These are phyloP conservation scores for Rhizophagus sp. DNA, from an alignment of 192 early-diverging fungal species.

Conservation along the genomic window DNA sequence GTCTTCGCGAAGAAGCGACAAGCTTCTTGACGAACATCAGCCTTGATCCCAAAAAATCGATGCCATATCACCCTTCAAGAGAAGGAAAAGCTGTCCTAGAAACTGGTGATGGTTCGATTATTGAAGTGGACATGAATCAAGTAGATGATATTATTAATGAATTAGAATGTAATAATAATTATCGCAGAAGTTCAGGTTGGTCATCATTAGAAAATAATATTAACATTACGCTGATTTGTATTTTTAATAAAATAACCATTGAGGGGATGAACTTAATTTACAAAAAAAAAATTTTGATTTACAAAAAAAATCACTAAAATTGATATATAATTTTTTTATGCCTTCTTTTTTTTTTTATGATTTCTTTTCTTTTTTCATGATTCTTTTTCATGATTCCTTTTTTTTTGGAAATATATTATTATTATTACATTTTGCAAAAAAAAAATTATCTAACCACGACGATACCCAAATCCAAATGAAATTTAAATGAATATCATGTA, in stretches of 20 bases:
- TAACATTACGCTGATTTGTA: not conserved
- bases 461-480: not conserved
- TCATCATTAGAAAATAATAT: not conserved
- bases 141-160: not conserved
- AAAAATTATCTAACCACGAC: not conserved
- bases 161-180: not conserved
- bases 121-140: not conserved
- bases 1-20: constrained; percentile 16
- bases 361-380: not conserved
- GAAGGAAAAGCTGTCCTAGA: constrained; percentile 17
- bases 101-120: not conserved
- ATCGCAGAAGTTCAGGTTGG: constrained; percentile 23
- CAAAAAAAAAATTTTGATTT: too few relatives aligned
- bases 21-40: constrained; percentile 18
- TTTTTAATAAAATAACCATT: not conserved
- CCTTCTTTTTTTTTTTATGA: not conserved
- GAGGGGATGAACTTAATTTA: too few relatives aligned
- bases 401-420: not conserved
- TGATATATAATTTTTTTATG: not conserved
- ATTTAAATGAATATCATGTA: not conserved
- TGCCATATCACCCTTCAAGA: constrained; percentile 1
- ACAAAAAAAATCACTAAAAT: too few relatives aligned
- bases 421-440: not conserved
- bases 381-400: not conserved
- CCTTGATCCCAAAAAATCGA: not conserved